Conservation (phyloP, 306 rosid species). For the Canavalia gladiata region DNA sequence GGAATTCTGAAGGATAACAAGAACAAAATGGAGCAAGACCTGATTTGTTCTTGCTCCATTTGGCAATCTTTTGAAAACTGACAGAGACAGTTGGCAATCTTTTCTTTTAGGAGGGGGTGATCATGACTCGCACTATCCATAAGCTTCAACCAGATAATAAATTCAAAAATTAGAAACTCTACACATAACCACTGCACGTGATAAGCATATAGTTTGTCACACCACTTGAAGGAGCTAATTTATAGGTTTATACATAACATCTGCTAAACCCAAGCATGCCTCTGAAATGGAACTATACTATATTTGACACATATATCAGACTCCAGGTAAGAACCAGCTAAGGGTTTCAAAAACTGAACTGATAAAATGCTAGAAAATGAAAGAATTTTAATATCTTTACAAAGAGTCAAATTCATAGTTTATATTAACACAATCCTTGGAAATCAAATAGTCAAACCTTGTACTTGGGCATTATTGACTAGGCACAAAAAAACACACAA, state of each 20-base stretch:
- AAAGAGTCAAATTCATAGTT: conserved; percentile 14
- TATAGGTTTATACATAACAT: background rate
- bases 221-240: background rate
- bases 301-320: background rate
- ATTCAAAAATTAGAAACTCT: background rate
- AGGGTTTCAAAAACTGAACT: conserved; percentile 2
- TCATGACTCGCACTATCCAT: conserved; percentile 5
- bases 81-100: background rate
- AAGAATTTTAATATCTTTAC: conserved; percentile 3
- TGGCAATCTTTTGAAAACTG: background rate
- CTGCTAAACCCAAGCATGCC: conserved; percentile 17
- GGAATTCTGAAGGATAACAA: background rate
- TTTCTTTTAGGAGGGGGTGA: background rate
- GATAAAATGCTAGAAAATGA: background rate
- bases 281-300: background rate
- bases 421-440: background rate
- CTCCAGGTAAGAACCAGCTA: conserved; percentile 18
- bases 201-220: background rate
- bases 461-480: background rate
- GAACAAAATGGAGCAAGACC: conserved; percentile 9
- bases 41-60: background rate
- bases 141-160: background rate
- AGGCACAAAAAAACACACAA: background rate
- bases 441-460: conserved; percentile 17
- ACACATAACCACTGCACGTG: background rate